phyloP scores from a whole-genome alignment of 2,329 filamentous ascomycete genomes.

The Ophioceras dolichostomum region DNA sequence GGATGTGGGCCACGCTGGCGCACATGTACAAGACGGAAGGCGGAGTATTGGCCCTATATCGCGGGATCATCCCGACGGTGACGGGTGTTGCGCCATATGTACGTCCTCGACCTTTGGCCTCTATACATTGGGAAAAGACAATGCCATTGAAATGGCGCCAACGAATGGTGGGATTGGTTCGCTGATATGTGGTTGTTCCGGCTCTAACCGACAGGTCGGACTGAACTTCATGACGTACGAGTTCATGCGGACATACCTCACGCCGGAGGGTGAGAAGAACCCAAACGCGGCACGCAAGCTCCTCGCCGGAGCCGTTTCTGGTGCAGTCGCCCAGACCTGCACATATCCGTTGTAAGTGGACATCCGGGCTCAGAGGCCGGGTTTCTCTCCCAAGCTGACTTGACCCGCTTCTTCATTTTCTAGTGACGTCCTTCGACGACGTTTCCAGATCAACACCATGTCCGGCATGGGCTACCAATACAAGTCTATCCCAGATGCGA shows the following conservation, averaged over 20 bases:
- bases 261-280: slow-evolving; percentile 76
- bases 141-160: too few species aligned
- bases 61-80: slow-evolving; percentile 86
- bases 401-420: not conserved
- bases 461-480: slow-evolving; percentile 96
- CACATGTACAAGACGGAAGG: slow-evolving; percentile 88
- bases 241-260: slow-evolving; percentile 70
- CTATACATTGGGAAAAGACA: not conserved
- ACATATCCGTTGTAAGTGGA: slow-evolving; percentile 90
- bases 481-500: slow-evolving; percentile 71
- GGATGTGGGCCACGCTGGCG: slow-evolving; percentile 79
- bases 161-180: not conserved
- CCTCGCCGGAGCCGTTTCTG: slow-evolving; percentile 83
- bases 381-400: not conserved
- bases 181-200: too few species aligned
- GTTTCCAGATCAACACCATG: slow-evolving; percentile 99
- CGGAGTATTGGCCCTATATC: slow-evolving; percentile 74
- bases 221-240: slow-evolving; percentile 99
- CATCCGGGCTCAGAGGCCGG: not conserved
- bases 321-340: slow-evolving; percentile 90
- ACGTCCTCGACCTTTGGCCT: slow-evolving; percentile 13
- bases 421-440: slow-evolving; percentile 80
- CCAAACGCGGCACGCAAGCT: slow-evolving; percentile 72
- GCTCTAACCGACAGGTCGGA: slow-evolving; percentile 58
- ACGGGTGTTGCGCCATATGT: slow-evolving; percentile 94